A percentile compares a stretch with the other conserved stretches of the same genome.
Conservation (phyloP, 73 alveolate genomes). For the Paramecium octaurelia region DNA sequence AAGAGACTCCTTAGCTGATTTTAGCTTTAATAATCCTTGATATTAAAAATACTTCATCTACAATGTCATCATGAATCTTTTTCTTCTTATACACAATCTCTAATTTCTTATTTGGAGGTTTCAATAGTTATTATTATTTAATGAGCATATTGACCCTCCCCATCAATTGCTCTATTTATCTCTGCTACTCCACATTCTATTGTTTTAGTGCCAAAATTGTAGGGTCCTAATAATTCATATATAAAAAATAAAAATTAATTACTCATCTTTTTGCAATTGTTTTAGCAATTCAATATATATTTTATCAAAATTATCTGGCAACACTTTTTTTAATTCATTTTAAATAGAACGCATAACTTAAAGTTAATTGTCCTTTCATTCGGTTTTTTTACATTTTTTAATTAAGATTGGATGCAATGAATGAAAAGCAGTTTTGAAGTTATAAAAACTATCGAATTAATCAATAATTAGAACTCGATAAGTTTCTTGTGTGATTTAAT, state of each 20-base stretch:
- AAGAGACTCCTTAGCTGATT: background rate
- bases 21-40: background rate
- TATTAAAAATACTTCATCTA: background rate
- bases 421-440: background rate
- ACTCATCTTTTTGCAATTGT: background rate
- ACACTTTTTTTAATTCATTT: background rate
- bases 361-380: background rate
- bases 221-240: background rate
- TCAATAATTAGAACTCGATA: background rate
- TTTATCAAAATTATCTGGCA: background rate
- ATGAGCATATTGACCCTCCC: background rate
- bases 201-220: background rate
- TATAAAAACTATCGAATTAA: background rate
- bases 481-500: background rate
- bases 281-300: background rate
- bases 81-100: background rate
- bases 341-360: background rate
- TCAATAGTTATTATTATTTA: background rate
- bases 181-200: background rate
- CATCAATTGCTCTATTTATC: background rate
- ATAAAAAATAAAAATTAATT: background rate
- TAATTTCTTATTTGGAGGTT: background rate
- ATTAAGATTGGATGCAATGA: background rate
- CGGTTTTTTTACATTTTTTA: background rate
- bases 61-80: background rate